Evolutionary conservation across 2,329 filamentous ascomycete genomes (phyloP).

Genomic region (Cordyceps tenuipes): DNA sequence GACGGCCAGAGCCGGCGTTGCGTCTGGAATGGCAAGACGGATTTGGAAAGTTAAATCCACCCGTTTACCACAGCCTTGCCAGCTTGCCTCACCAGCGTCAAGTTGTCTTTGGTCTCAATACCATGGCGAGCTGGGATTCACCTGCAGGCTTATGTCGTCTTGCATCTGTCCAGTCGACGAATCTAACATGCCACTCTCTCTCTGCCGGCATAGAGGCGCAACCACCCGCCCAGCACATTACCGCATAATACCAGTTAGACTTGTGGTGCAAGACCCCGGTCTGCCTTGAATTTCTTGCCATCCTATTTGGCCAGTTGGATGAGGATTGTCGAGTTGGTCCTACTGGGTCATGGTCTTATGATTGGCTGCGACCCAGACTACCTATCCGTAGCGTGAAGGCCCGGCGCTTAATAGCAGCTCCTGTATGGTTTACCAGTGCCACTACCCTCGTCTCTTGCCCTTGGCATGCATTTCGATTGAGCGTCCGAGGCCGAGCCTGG

Average conservation of each 20-base stretch:
- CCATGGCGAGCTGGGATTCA: not conserved
- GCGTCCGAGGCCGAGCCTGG: not conserved
- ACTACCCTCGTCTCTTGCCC: not conserved
- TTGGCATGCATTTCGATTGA: not conserved
- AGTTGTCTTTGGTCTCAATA: not conserved
- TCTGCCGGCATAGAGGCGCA: too few species aligned
- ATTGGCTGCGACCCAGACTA: constrained; percentile 1
- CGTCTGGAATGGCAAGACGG: not conserved
- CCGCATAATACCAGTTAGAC: not conserved
- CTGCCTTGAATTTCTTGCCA: not conserved
- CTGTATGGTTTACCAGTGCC: not conserved
- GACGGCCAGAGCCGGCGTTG: constrained; percentile 2
- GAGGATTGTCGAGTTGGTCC: not conserved
- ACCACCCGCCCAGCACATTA: not conserved
- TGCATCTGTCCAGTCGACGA: not conserved
- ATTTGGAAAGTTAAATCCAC: not conserved
- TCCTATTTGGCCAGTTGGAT: not conserved
- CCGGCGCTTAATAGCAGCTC: constrained; percentile 7
- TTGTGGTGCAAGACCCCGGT: not conserved
- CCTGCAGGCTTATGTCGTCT: not conserved
- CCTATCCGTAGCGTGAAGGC: constrained; percentile 2
- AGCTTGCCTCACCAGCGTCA: too few species aligned
- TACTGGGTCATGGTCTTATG: not conserved
- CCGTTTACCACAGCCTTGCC: not conserved
- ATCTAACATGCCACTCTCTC: not conserved